A percentile compares a stretch with the other conserved stretches of the same genome.
Evolutionary conservation across 345 rosid genomes (phyloP).

Genomic region (Pistacia integerrima): DNA sequence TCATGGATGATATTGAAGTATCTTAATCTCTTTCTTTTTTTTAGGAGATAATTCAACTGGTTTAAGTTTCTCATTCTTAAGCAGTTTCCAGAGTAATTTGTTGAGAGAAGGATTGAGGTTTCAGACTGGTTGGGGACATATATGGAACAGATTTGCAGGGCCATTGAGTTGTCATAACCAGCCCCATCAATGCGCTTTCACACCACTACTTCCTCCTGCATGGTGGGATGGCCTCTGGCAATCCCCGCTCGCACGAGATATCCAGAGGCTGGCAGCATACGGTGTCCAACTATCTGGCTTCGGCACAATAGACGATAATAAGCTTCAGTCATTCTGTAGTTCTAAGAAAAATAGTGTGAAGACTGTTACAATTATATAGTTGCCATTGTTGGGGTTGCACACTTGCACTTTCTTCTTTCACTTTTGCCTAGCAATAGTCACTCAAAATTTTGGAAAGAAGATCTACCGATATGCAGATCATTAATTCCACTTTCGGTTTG

Average conservation of each 20-base stretch:
- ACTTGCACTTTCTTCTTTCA: not conserved
- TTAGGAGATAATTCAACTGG: constrained; percentile 63
- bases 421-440: not conserved
- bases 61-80: constrained; percentile 66
- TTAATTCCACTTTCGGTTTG: not conserved
- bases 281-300: constrained; percentile 80
- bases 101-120: constrained; percentile 64
- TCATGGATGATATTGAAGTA: not conserved
- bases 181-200: constrained; percentile 76
- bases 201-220: constrained; percentile 93
- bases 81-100: constrained; percentile 86
- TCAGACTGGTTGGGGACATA: constrained; percentile 97
- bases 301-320: constrained; percentile 69
- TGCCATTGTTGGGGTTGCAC: not conserved
- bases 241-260: constrained; percentile 78
- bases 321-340: constrained; percentile 59
- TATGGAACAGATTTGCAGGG: constrained; percentile 94
- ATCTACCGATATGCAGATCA: not conserved
- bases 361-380: constrained; percentile 47
- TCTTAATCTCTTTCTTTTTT: constrained; percentile 4
- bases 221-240: constrained; percentile 99
- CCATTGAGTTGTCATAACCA: constrained; percentile 84
- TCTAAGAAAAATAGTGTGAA: constrained; percentile 55
- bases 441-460: constrained; percentile 2
- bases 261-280: constrained; percentile 57